A percentile compares a stretch with the other conserved stretches of the same genome.
phyloP scores from a whole-genome alignment of 371 early-diverging fungal species.

The Lichtheimia corymbifera region DNA sequence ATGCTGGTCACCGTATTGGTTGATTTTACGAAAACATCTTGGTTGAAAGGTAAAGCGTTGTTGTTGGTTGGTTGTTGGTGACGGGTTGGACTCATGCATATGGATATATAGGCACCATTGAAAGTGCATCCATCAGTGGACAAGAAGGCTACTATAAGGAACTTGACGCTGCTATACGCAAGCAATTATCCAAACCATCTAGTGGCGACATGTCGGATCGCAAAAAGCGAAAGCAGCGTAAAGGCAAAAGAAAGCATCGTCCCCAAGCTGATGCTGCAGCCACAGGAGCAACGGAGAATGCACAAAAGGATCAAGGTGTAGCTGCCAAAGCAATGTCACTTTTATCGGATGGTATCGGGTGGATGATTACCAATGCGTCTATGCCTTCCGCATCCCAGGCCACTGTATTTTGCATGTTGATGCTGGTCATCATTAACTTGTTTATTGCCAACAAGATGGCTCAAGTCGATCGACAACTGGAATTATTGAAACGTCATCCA shows the following conservation, averaged over 20 bases:
- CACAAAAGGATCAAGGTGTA: neutral
- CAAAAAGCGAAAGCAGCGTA: conserved; percentile 12
- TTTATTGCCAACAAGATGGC: conserved; percentile 45
- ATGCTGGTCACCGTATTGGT: conserved; percentile 70
- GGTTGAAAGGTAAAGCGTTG: conserved; percentile 66
- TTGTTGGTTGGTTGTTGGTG: neutral
- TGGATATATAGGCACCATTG: conserved; percentile 52
- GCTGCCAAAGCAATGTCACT: neutral
- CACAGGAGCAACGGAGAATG: neutral
- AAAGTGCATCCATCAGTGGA: conserved; percentile 71
- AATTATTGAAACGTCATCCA: neutral
- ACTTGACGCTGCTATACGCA: conserved; percentile 49
- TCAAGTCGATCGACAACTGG: conserved; percentile 33
- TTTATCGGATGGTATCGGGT: conserved; percentile 4
- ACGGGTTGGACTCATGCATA: neutral
- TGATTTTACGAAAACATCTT: conserved; percentile 72
- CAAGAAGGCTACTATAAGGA: conserved; percentile 60
- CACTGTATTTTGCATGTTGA: conserved; percentile 32
- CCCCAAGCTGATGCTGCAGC: neutral
- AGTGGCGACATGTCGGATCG: neutral
- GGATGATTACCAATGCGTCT: conserved; percentile 16
- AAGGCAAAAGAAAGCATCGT: conserved; percentile 12
- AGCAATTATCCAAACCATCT: neutral
- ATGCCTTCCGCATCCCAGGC: conserved; percentile 26
- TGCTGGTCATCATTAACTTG: conserved; percentile 37